Base-by-base conservation (phyloP, 2,329 filamentous ascomycete genomes). In the Fusarium lyarnte region DNA sequence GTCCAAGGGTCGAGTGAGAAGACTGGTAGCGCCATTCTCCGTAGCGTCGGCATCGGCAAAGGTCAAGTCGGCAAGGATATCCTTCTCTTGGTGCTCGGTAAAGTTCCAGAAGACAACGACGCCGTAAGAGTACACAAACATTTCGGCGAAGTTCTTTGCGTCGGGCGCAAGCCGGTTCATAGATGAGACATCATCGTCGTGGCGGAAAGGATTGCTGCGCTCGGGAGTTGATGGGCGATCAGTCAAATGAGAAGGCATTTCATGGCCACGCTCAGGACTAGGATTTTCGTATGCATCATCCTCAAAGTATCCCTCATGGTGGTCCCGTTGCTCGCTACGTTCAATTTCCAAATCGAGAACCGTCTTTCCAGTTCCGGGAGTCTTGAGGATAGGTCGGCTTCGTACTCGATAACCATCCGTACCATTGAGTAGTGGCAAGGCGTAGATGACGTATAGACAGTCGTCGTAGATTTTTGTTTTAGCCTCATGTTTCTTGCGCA, bases 101-200 rank as follows among this genome's bases (percentile, higher is more conserved):
- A 99, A 98, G 81, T 99, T 99, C 96, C 96, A 99, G 80, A 99
- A 97, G 9, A 99, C 96, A 0, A 96, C 95, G 2, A 99, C 95
- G 25, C 96, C 96, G 79, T 99, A 99, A 21, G 93, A 95, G 81
- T 97, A 98, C 76, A 99, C 92, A 79, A 97, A 98, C 90, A 98
- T 94, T 83, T 99, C 96, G 45, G 94, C 95, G 79, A 97, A 94
- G 62, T 91, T 88, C 78, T 95, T 91, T 39, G 91, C 89, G 78
- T 94, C 90, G 10, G 92, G 88, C 2, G 89, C 89, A 29, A 94
- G 87, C 33, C 89, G 87, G 79, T 88, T 86, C 71, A 87, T 83
- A 29, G 88, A 83, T 78, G 87, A 85, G 64, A 85, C 76, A 46
- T 84, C 84, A 72, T 85, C 82, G 42, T 82, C 82, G 55, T 80